Evolutionary conservation across 768 basidiomycete species (phyloP).

Genomic region (Psilocybe cyanescens): DNA sequence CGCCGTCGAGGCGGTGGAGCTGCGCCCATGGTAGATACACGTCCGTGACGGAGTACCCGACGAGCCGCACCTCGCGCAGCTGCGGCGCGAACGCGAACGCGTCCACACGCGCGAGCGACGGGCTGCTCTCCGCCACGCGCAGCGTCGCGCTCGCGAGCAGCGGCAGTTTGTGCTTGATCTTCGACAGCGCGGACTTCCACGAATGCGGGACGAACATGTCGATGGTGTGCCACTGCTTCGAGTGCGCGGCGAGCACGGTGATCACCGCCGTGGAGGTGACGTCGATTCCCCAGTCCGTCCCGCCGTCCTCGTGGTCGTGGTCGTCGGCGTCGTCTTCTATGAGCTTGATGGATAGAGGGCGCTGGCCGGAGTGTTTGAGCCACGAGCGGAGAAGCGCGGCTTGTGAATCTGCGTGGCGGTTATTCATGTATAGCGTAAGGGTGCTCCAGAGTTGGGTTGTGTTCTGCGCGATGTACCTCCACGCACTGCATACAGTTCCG

Average conservation of each 20-base stretch:
- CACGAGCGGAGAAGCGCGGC: slow-evolving; percentile 22
- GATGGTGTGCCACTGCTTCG: slow-evolving; percentile 23
- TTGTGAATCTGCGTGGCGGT: slow-evolving; percentile 17
- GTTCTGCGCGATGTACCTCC: slow-evolving; percentile 19
- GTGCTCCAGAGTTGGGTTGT: slow-evolving; percentile 23
- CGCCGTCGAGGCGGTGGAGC: slow-evolving; percentile 19
- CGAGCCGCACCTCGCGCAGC: slow-evolving; percentile 20
- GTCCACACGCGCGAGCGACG: slow-evolving; percentile 16
- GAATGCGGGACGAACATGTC: slow-evolving; percentile 24
- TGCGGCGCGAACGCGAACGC: slow-evolving; percentile 20
- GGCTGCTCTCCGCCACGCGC: slow-evolving; percentile 20
- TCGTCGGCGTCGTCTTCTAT: slow-evolving; percentile 20
- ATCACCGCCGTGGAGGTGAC: slow-evolving; percentile 21
- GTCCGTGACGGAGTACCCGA: slow-evolving; percentile 20
- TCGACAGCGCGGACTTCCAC: slow-evolving; percentile 16
- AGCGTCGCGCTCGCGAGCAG: slow-evolving; percentile 20
- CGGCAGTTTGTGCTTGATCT: slow-evolving; percentile 17
- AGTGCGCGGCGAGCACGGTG: slow-evolving; percentile 15
- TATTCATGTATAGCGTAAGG: slow-evolving; percentile 17
- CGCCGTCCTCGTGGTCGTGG: slow-evolving; percentile 14
- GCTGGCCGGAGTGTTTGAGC: slow-evolving; percentile 19
- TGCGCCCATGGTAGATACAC: slow-evolving; percentile 24
- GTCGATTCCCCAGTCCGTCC: slow-evolving; percentile 19
- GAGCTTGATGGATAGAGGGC: slow-evolving; percentile 20
- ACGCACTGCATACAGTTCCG: slow-evolving; percentile 23